Percentiles rank a stretch among this genome's conserved stretches.
These are phyloP conservation scores for Penicillium fuscoglaucum DNA, from an alignment of 2,329 filamentous ascomycete genomes.

Conservation along the genomic window DNA sequence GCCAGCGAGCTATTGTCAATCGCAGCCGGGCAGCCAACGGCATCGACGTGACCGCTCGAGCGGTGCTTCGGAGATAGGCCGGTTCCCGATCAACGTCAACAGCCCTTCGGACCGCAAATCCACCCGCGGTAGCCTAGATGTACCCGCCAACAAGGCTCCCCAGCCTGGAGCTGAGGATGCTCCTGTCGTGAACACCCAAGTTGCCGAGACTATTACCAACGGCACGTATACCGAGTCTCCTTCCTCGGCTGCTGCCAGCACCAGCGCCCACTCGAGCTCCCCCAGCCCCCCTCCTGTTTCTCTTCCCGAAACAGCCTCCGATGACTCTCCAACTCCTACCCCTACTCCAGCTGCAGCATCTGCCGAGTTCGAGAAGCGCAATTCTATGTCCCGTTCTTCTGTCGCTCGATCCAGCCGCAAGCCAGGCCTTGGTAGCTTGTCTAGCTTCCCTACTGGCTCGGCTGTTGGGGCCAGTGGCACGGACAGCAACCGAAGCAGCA, in stretches of 20 bases:
- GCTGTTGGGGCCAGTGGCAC: conserved; percentile 25
- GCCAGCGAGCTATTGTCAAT: conserved; percentile 73
- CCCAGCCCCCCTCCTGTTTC: conserved; percentile 34
- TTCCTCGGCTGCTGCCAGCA: conserved; percentile 21
- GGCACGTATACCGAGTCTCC: conserved; percentile 41
- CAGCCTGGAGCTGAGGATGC: conserved; percentile 41
- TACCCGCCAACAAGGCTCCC: conserved; percentile 63
- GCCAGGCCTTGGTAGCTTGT: conserved; percentile 49
- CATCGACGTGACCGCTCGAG: conserved; percentile 82
- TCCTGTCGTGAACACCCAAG: conserved; percentile 28
- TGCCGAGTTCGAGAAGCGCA: conserved; percentile 59
- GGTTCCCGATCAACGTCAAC: conserved; percentile 78
- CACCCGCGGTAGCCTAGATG: conserved; percentile 71
- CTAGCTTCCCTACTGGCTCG: conserved; percentile 31
- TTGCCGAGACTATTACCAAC: conserved; percentile 42
- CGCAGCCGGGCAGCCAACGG: conserved; percentile 64
- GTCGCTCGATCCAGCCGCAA: conserved; percentile 50
- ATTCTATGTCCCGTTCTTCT: conserved; percentile 59
- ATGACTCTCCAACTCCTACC: conserved; percentile 39
- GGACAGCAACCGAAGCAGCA: conserved; percentile 37
- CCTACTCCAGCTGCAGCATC: conserved; percentile 30
- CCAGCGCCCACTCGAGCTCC: conserved; percentile 29
- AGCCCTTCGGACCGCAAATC: conserved; percentile 55
- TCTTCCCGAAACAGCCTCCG: conserved; percentile 29
- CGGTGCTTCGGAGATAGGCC: conserved; percentile 68